Conservation (phyloP, 2,329 filamentous ascomycete genomes). For the Pseudogymnoascus sp. region DNA sequence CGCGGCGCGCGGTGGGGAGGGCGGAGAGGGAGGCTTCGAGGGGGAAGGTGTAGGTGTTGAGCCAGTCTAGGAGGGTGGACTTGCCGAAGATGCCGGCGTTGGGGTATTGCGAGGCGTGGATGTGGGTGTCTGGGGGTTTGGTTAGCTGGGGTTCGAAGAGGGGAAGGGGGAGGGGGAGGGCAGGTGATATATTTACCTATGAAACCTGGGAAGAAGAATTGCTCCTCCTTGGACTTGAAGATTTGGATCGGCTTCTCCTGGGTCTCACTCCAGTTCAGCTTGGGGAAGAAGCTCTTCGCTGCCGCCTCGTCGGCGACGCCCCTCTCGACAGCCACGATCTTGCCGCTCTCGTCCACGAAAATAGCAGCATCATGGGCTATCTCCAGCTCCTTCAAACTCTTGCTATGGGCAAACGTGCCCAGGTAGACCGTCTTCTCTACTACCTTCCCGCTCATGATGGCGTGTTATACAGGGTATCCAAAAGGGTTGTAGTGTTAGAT, state of each 20-base stretch:
- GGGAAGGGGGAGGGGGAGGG: not conserved
- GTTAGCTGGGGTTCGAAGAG: slow-evolving; percentile 17
- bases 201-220: slow-evolving; percentile 81
- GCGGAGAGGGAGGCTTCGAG: slow-evolving; percentile 69
- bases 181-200: slow-evolving; percentile 47
- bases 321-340: slow-evolving; percentile 33
- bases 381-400: slow-evolving; percentile 38
- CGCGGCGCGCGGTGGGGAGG: slow-evolving; percentile 51
- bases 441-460: slow-evolving; percentile 13
- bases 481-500: not conserved
- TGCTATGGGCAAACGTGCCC: slow-evolving; percentile 54
- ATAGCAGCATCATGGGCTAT: slow-evolving; percentile 38
- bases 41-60: slow-evolving; percentile 91
- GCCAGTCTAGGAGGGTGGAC: slow-evolving; percentile 85
- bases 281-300: slow-evolving; percentile 26
- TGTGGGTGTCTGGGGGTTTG: slow-evolving; percentile 71
- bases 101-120: slow-evolving; percentile 90
- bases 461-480: slow-evolving; percentile 1
- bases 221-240: slow-evolving; percentile 32
- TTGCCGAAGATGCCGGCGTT: slow-evolving; percentile 93
- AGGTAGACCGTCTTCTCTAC: slow-evolving; percentile 38
- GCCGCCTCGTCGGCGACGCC: slow-evolving; percentile 24
- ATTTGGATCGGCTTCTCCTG: not conserved
- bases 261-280: slow-evolving; percentile 22
- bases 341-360: slow-evolving; percentile 43